Evolutionary conservation across 2,329 filamentous ascomycete genomes (phyloP), one percentile per base, ranked within the genome.

Genomic region (Endoconidiophora polonica): DNA sequence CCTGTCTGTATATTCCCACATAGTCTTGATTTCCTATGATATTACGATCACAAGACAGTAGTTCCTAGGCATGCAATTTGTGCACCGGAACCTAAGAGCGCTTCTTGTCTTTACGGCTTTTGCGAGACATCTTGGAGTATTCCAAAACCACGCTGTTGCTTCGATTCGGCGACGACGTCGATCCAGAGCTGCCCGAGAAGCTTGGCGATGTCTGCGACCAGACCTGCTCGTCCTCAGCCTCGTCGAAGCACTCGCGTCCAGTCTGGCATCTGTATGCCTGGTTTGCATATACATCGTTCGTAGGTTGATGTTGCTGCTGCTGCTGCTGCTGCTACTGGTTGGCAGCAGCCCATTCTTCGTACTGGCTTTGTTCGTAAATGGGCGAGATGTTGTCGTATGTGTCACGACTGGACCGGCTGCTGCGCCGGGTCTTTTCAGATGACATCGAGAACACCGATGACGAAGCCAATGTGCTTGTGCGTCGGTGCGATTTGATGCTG

Each of bases 321-420:
- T 41, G 39, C 39, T 41, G 39, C 16, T 46, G 44, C 12, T 46
- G 44, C n/a, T 46, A 29, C 16, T 39, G 44, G 16, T 39, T n/a
- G 12, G 36, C 37, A 12, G 44, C 29, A 9, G 26, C 3, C 29
- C 29, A 33, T 33, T 33, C 29, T 12, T 33, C 29, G 29, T 33
- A 12, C 29, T 7, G 29, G 7, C 29, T 33, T 33, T 33, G 29
- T 12, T 33, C 29, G 29, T 33, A 33, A 12, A 12, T 12, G 12
- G 29, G 29, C 12, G 29, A 10, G 7, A 33, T 12, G 29, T 33
- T 33, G 7, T 33, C 29, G 29, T 33, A 39, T 37, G 37, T 37
- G 3, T 33, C n/a, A 46, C n/a, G 38, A 10, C 44, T 39, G 9
- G 33, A 16, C 12, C 38, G 44, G 5, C 12, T 39, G 20, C 33